Evolutionary conservation across 2,329 filamentous ascomycete species (phyloP).

Genomic region (Capronia americana): DNA sequence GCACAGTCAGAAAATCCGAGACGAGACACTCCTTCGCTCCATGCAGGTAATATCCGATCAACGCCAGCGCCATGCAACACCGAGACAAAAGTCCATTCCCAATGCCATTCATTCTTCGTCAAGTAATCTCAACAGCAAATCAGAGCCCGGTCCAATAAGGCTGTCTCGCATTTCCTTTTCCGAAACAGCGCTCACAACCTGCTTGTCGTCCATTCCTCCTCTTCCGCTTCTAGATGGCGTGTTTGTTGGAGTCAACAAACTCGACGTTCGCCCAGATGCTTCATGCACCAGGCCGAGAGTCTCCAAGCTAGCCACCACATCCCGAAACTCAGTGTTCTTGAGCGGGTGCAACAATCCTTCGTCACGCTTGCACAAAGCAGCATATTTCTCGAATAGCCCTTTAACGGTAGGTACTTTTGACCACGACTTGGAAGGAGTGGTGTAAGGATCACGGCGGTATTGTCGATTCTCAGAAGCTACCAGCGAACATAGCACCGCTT

Average conservation of each 20-base stretch:
- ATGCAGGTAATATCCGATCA: conserved; percentile 11
- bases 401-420: conserved; percentile 77
- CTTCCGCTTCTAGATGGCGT: conserved; percentile 61
- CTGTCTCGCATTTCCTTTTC: conserved; percentile 78
- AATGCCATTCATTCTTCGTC: conserved; percentile 30
- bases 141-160: conserved; percentile 63
- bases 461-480: conserved; percentile 76
- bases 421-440: conserved; percentile 66
- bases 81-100: conserved; percentile 17
- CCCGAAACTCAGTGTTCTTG: conserved; percentile 89
- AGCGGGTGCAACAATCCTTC: conserved; percentile 82
- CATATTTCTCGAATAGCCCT: conserved; percentile 82
- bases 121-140: conserved; percentile 52
- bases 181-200: conserved; percentile 78
- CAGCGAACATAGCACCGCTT: conserved; percentile 88
- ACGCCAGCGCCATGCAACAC: conserved; percentile 25
- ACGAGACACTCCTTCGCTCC: conserved; percentile 27
- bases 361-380: conserved; percentile 79
- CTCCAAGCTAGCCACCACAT: conserved; percentile 88
- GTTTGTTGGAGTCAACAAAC: conserved; percentile 71
- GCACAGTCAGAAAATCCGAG: conserved; percentile 16
- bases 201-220: conserved; percentile 73
- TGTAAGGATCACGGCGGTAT: conserved; percentile 50
- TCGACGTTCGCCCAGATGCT: conserved; percentile 70
- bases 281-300: conserved; percentile 79